Base-by-base conservation (phyloP, 805 yeast genomes). In the Candida bentonensis region DNA sequence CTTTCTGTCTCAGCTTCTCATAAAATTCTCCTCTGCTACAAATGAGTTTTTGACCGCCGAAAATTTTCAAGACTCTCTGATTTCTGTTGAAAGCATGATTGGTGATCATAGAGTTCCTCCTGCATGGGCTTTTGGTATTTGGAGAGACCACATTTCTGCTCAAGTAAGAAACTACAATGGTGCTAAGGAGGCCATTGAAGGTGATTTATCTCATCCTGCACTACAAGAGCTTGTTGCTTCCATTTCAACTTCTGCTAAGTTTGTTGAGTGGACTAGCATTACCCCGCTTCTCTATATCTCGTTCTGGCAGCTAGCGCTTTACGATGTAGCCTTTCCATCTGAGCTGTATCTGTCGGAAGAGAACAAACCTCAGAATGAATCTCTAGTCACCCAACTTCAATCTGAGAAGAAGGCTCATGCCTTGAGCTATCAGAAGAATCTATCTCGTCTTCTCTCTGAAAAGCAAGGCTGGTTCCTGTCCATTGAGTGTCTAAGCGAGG, bases 251-350 rank as follows among this genome's bases (percentile, higher is more conserved):
- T 11, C n/a, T 9, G 11, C 13, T 9, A 7, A 9, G n/a, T 11
- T 4, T 9, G 17, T 11, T 5, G 20, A n/a, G 17, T 11, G 11
- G 11, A 4, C 5, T 4, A 13, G 5, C n/a, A 9, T 30, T n/a
- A 30, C 36, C 5, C 36, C 36, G 7, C 17, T 9, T 30, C 36
- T 30, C 17, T n/a, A 11, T 30, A 61, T 66, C 2, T 64, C 70
- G 0, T 87, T 87, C 53, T 87, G 95, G 95, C 75, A 68, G 49
- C 63, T 81, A 23, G 70, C 80, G 0, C 62, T 86, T 4, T 78
- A 81, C 54, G 95, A 88, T 54, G 74, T 87, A 26, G 72, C 73
- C 47, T 79, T 62, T 55, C 70, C 74, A 2, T 62, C 63, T 4
- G 50, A 55, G 0, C 55, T 74, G 2, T 87, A 88, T 55, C 66